These are phyloP conservation scores for Middelhovenomyces tepae DNA, from an alignment of 805 yeast genomes.

Conservation along the genomic window DNA sequence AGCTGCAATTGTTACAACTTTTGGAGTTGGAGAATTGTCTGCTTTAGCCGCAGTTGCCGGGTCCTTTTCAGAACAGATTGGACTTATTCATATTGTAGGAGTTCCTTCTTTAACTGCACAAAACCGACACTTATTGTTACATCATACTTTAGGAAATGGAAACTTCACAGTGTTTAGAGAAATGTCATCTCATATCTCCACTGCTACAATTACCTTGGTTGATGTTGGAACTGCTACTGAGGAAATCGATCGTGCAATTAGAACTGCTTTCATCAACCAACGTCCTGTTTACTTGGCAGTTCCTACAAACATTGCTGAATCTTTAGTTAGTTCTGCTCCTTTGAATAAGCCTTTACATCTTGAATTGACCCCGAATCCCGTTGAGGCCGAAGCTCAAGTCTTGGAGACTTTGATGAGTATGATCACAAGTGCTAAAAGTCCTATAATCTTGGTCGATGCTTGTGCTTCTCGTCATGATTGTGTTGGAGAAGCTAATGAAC, in stretches of 20 bases:
- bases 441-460: slow-evolving; percentile 75
- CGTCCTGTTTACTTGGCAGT: slow-evolving; percentile 78
- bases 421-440: slow-evolving; percentile 53
- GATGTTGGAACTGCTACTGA: slow-evolving; percentile 59
- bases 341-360: slow-evolving; percentile 61
- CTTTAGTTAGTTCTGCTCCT: slow-evolving; percentile 43
- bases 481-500: slow-evolving; percentile 49
- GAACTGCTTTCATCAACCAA: slow-evolving; percentile 60
- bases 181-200: slow-evolving; percentile 68
- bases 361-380: slow-evolving; percentile 47
- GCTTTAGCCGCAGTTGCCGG: slow-evolving; percentile 86
- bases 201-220: slow-evolving; percentile 54
- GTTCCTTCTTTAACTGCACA: slow-evolving; percentile 72
- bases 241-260: slow-evolving; percentile 65
- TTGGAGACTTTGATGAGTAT: slow-evolving; percentile 42
- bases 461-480: slow-evolving; percentile 76
- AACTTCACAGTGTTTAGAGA: slow-evolving; percentile 70
- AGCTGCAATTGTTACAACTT: slow-evolving; percentile 69
- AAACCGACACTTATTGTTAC: slow-evolving; percentile 62
- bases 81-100: slow-evolving; percentile 77
- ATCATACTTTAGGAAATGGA: slow-evolving; percentile 80
- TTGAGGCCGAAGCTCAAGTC: slow-evolving; percentile 56
- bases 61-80: slow-evolving; percentile 83
- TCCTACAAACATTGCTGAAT: slow-evolving; percentile 74
- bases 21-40: slow-evolving; percentile 84